Percentiles rank a stretch among this genome's conserved stretches.
phyloP scores from a whole-genome alignment of 1,284 basidiomycete genomes.

The Ceratobasidium sp. region DNA sequence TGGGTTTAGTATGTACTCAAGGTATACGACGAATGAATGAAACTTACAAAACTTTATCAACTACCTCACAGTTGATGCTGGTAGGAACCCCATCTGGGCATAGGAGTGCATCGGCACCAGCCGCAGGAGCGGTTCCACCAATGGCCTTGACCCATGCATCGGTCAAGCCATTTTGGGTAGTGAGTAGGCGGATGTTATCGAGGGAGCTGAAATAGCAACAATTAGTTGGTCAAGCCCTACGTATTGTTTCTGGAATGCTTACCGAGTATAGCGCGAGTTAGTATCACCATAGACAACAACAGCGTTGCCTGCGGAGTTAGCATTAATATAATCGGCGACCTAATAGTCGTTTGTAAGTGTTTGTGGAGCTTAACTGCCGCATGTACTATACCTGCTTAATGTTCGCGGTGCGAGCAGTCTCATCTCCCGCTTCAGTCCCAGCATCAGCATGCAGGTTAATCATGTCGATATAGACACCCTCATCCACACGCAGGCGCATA shows the following conservation, averaged over 20 bases:
- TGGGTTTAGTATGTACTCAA: neutral
- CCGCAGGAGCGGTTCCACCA: slow-evolving; percentile 49
- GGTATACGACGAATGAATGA: neutral
- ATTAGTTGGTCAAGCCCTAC: neutral
- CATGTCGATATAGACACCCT: slow-evolving; percentile 55
- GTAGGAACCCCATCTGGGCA: slow-evolving; percentile 54
- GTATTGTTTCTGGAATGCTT: neutral
- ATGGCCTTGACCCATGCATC: slow-evolving; percentile 48
- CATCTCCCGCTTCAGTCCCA: slow-evolving; percentile 54
- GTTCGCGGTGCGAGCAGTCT: slow-evolving; percentile 53
- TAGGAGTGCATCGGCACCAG: slow-evolving; percentile 50
- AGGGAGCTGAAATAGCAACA: neutral
- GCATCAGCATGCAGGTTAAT: slow-evolving; percentile 58
- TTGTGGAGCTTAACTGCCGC: neutral
- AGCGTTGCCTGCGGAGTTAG: slow-evolving; percentile 54
- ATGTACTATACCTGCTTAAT: slow-evolving; percentile 50
- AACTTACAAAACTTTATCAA: slow-evolving; percentile 56
- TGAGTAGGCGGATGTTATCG: slow-evolving; percentile 32
- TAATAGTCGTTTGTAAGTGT: neutral
- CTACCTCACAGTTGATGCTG: slow-evolving; percentile 53
- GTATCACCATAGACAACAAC: slow-evolving; percentile 58
- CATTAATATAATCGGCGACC: slow-evolving; percentile 52
- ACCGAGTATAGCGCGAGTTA: slow-evolving; percentile 54
- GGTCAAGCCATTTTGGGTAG: slow-evolving; percentile 35
- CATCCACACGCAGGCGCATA: slow-evolving; percentile 53